Evolutionary conservation across 345 rosid genomes (phyloP).

Genomic region (Corchorus capsularis): DNA sequence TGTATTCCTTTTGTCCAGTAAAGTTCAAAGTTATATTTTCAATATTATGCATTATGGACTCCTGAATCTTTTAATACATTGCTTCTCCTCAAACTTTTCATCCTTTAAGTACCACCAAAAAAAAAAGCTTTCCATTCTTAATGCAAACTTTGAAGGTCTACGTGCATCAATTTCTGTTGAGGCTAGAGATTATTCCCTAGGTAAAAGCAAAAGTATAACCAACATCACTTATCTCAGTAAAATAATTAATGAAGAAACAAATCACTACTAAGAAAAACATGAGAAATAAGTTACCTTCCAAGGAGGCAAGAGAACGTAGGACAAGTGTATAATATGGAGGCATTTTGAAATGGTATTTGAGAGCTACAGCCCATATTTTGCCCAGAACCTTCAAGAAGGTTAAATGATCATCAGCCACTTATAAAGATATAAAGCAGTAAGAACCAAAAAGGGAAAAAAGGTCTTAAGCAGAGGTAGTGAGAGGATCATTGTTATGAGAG

Average conservation of each 20-base stretch:
- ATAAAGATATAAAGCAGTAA: constrained; percentile 1
- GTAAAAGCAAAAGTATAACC: not conserved
- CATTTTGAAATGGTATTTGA: constrained; percentile 92
- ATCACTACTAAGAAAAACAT: not conserved
- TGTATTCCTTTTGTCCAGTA: not conserved
- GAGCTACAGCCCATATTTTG: constrained; percentile 80
- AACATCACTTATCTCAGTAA: not conserved
- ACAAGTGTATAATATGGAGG: constrained; percentile 95
- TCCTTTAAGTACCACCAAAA: no score
- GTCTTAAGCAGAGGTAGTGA: not conserved
- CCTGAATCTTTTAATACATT: not conserved
- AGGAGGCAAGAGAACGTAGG: constrained; percentile 92
- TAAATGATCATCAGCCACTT: constrained; percentile 4
- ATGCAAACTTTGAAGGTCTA: not conserved
- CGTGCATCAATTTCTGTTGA: not conserved
- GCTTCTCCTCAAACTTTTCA: not conserved
- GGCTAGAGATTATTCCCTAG: not conserved
- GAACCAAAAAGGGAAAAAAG: not conserved
- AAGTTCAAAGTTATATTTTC: not conserved
- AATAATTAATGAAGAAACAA: not conserved
- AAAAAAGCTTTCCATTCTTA: not conserved
- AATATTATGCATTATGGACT: not conserved
- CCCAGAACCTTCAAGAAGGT: constrained; percentile 66
- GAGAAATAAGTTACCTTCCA: constrained; percentile 64
- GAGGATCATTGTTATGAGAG: not conserved